A percentile compares a stretch with the other conserved stretches of the same genome.
phyloP scores from a whole-genome alignment of 2,329 filamentous ascomycete species.

The Nothophaeocryptopus gaeumannii region DNA sequence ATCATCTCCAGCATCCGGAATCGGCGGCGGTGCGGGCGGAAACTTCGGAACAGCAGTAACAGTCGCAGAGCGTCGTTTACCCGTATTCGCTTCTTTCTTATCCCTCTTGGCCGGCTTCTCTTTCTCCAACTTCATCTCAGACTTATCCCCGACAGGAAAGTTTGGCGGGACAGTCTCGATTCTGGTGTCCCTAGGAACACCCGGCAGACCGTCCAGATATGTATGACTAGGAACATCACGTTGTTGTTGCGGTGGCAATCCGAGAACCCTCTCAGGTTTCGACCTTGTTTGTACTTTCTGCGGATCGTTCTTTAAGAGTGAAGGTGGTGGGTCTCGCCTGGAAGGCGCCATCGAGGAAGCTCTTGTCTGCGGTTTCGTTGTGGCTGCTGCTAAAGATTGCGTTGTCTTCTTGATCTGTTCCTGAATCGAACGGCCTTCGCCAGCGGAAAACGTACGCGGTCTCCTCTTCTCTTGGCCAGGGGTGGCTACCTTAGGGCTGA shows the following conservation, averaged over 20 bases:
- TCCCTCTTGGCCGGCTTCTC: conserved; percentile 3
- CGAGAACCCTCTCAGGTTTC: too few relatives aligned
- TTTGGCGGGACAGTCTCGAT: conserved; percentile 4
- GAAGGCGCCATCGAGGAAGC: conserved; percentile 3
- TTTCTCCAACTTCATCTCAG: conserved; percentile 10
- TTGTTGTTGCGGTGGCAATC: too few relatives aligned
- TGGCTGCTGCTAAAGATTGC: neutral
- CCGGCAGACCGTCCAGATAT: too few relatives aligned
- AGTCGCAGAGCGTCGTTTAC: conserved; percentile 27
- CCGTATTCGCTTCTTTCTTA: conserved; percentile 28
- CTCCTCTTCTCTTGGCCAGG: conserved; percentile 19
- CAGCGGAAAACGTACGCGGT: conserved; percentile 28
- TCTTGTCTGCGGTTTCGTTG: conserved; percentile 1
- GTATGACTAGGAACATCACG: too few relatives aligned
- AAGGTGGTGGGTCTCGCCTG: conserved; percentile 13
- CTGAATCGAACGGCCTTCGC: conserved; percentile 7
- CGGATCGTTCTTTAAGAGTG: conserved; percentile 22
- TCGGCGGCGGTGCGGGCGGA: conserved; percentile 14
- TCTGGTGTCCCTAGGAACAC: neutral
- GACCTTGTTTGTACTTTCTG: neutral
- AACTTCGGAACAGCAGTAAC: conserved; percentile 30
- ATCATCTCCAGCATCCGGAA: conserved; percentile 9
- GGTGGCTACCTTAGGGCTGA: conserved; percentile 6
- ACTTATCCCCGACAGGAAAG: conserved; percentile 1
- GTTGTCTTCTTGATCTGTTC: conserved; percentile 11